Percentiles rank a stretch among this genome's conserved stretches.
Conservation (phyloP, 139 green algal species). For the Pycnococcus provasolii region DNA sequence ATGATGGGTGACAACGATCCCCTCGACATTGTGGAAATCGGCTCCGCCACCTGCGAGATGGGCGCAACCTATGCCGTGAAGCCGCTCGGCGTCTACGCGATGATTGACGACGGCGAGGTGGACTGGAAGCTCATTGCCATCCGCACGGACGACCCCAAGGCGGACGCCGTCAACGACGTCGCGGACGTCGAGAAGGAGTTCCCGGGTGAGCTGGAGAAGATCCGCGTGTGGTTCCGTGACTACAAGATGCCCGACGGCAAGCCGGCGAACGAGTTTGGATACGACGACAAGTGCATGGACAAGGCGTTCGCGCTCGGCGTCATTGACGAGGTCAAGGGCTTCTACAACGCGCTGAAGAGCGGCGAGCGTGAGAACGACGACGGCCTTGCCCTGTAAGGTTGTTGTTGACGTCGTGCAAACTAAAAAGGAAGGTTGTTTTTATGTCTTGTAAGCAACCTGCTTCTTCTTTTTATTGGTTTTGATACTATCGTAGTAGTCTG, state of each 20-base stretch:
- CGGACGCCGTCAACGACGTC: constrained; percentile 75
- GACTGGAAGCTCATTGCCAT: constrained; percentile 99
- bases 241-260: constrained; percentile 99
- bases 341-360: constrained; percentile 27
- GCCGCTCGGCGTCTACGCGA: constrained; percentile 74
- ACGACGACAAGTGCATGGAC: constrained; percentile 77
- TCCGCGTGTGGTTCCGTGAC: constrained; percentile 92
- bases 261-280: constrained; percentile 86
- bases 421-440: too few relatives aligned
- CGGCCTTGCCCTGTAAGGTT: constrained; percentile 14
- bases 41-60: constrained; percentile 46
- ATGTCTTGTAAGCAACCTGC: too few relatives aligned
- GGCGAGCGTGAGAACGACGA: constrained; percentile 30
- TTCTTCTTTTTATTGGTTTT: too few relatives aligned
- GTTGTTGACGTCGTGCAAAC: too few relatives aligned
- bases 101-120: constrained; percentile 98
- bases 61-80: constrained; percentile 82
- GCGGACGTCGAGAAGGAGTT: constrained; percentile 92
- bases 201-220: constrained; percentile 83
- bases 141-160: constrained; percentile 79
- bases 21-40: constrained; percentile 97
- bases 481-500: too few relatives aligned
- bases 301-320: constrained; percentile 60
- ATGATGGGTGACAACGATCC: constrained; percentile 91
- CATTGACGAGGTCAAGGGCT: constrained; percentile 31